Conservation (phyloP, 768 basidiomycete species). For the Boletellus ananas region DNA sequence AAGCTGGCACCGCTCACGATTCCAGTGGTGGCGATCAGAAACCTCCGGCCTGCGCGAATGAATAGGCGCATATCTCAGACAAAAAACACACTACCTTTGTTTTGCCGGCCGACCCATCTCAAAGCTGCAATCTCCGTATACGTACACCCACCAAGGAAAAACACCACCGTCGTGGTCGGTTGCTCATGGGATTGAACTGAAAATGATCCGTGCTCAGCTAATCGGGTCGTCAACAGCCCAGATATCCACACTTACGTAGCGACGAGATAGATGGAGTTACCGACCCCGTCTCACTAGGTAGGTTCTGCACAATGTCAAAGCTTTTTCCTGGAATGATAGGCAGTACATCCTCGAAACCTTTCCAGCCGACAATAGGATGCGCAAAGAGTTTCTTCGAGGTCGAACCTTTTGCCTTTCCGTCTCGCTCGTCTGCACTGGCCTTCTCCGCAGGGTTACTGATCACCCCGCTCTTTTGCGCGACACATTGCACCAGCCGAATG, state of each 20-base stretch:
- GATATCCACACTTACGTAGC: constrained; percentile 32
- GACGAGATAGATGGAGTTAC: constrained; percentile 27
- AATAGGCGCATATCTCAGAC: constrained; percentile 3
- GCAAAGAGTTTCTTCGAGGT: constrained; percentile 63
- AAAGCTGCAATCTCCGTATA: constrained; percentile 96
- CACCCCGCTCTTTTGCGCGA: constrained; percentile 87
- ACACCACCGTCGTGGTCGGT: constrained; percentile 82
- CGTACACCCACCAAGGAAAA: constrained; percentile 96
- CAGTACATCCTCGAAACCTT: constrained; percentile 91
- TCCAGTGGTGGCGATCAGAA: constrained; percentile 88
- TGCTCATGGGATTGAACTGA: constrained; percentile 53
- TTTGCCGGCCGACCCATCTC: constrained; percentile 86
- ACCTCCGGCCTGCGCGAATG: constrained; percentile 63
- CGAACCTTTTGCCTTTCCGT: constrained; percentile 36
- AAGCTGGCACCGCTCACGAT: constrained; percentile 78
- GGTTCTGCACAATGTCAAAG: constrained; percentile 67
- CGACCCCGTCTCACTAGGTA: constrained; percentile 26
- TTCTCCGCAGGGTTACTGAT: constrained; percentile 72
- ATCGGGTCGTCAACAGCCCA: neutral
- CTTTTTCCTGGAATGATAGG: constrained; percentile 79
- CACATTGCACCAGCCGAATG: constrained; percentile 87
- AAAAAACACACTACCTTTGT: constrained; percentile 55
- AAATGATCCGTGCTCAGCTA: neutral
- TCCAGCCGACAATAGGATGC: constrained; percentile 94
- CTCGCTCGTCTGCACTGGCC: constrained; percentile 37